Evolutionary conservation across 2,329 filamentous ascomycete species (phyloP).

Genomic region (Cercospora sesami): DNA sequence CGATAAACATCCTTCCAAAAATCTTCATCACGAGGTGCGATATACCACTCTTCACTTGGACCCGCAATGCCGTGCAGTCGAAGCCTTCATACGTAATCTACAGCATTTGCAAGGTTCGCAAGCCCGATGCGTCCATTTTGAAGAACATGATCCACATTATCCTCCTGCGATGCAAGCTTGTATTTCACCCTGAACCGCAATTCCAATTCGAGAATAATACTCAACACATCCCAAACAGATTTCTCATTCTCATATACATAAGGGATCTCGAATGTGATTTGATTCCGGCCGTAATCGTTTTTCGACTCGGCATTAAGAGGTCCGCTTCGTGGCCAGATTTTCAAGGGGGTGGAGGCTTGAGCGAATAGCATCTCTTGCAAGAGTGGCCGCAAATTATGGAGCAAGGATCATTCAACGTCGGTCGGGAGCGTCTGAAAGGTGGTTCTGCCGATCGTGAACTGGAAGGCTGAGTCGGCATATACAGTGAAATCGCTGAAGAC

Average conservation of each 20-base stretch:
- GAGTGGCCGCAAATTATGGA: not conserved
- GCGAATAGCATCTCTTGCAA: not conserved
- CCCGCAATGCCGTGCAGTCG: not conserved
- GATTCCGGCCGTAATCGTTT: not conserved
- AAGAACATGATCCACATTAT: not conserved
- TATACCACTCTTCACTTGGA: not conserved
- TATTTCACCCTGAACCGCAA: not conserved
- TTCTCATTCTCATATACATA: not conserved
- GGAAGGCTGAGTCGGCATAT: not conserved
- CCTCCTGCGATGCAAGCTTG: not conserved
- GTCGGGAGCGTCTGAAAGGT: not conserved
- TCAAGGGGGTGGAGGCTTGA: not conserved
- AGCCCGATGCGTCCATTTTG: not conserved
- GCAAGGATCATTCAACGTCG: not conserved
- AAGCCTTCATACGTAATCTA: not conserved
- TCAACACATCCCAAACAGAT: not conserved
- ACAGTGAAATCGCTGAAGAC: not conserved
- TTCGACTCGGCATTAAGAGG: not conserved
- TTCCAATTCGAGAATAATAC: not conserved
- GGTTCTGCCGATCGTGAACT: not conserved
- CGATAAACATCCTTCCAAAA: not conserved
- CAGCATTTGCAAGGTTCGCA: not conserved
- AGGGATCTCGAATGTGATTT: not conserved
- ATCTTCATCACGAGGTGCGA: not conserved
- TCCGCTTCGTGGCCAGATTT: not conserved